Base-by-base conservation (phyloP, 108 stramenopile genomes). In the Nitzschia sp. region DNA sequence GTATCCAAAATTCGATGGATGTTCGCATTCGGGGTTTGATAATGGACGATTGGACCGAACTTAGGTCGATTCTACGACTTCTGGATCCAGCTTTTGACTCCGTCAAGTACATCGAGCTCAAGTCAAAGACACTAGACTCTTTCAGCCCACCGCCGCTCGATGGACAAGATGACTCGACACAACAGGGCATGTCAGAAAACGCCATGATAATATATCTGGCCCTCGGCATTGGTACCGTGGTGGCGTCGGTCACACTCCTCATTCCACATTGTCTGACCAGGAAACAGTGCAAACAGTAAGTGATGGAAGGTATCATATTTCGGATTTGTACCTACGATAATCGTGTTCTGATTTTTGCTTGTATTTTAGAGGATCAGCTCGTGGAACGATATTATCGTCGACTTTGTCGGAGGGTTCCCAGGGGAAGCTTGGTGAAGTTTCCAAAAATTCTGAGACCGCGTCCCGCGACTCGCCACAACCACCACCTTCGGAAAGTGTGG, bases 41-140 rank as follows among this genome's bases (percentile, higher is more conserved):
- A 23, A 27, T 25, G 21, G 36, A 62, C 23, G 42, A 46, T 24
- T 31, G 33, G 25, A 25, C 18, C 23, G 42, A 46, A 1, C 5
- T 62, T 36, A 62, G 61, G 2, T 21, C 6, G 0, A 42, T 1
- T 1, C n/a, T 62, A 1, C 5, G 26, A 24, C 24, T 26, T 26
- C 1, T 62, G 4, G 61, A 62, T 23, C 32, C 61, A 32, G n/a
- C 19, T 2, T 59, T 59, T 33, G 30, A 59, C 9, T 1, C 28
- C 2, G 30, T 59, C 3, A 31, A 34, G 4, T 59, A 34, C 33
- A 59, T 59, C 33, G 58, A 59, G 31, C 33, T 59, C 58, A 32
- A 34, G 8, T 59, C 58, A 26, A 54, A 25, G 0, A 27, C 23
- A 54, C 6, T 42, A 13, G 38, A 42, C 38, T 42, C 6, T 42